Base-by-base conservation (phyloP, 2,329 filamentous ascomycete species). In the Penicillium sp. region DNA sequence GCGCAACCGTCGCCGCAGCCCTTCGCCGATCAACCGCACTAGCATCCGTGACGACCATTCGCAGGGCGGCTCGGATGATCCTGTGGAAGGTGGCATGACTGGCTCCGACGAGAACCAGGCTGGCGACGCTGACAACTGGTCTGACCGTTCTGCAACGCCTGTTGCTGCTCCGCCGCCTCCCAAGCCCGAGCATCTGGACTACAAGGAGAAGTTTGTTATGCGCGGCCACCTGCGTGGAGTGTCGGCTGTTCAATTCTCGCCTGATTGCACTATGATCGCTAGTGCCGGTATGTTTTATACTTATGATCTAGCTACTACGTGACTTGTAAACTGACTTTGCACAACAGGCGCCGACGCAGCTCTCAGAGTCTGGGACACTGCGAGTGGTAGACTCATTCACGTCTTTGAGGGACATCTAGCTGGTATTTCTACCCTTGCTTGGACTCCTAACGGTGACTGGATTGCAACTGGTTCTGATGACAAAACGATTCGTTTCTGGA, bases 401-500 rank as follows among this genome's bases (percentile, higher is more conserved):
- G 96, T 91, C 0, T 85, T 99, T 25, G 90, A 96, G 69, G 94
- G 93, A 7, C 94, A 99, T 77, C 84, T 97, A 71, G 93, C 93
- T 0, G 94, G 94, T 60, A 86, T 99, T 19, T 96, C 90, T 33
- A 93, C 92, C 39, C 83, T 99, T 48, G 88, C 93, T n/a, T 99
- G 94, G 94, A 89, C 89, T 59, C 93, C 93, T 0, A 92, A 97
- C 73, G 91, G 89, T 60, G 87, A 87, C 66, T 91, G 90, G 3
- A 83, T 99, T 47, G 94, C 93, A 4, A 93, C 91, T 10, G 94
- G 93, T 25, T 93, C 90, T 6, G 94, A 99, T 75, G 94, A 99
- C 82, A 99, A 99, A 78, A 87, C 89, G 0, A 97, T 99, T 62
- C 86, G 94, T 2, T 80, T 99, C 1, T 99, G 94, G 94, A 90